phyloP scores from a whole-genome alignment of 306 rosid species.

The Cicer bijugum region DNA sequence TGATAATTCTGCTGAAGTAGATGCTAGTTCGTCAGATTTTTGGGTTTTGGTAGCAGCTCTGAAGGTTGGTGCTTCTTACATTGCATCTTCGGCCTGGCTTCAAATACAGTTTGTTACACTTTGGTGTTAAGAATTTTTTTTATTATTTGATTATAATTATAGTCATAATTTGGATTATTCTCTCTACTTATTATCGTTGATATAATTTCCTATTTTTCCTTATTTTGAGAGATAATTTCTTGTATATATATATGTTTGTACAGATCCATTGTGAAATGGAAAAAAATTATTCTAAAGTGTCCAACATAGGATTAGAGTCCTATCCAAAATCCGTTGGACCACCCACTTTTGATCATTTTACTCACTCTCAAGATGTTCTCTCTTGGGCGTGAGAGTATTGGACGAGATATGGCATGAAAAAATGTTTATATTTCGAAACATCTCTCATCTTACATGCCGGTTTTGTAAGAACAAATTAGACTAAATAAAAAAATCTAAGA shows the following conservation, averaged over 20 bases:
- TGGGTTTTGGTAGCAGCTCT: constrained; percentile 96
- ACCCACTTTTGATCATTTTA: not conserved
- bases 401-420: not conserved
- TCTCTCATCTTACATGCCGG: not conserved
- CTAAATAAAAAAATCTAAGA: not conserved
- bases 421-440: not conserved
- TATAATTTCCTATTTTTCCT: not conserved
- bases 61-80: constrained; percentile 66
- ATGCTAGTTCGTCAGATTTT: constrained; percentile 80
- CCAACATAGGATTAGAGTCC: not conserved
- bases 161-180: constrained; percentile 1
- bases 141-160: not conserved
- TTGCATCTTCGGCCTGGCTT: constrained; percentile 27
- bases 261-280: not conserved
- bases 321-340: not conserved
- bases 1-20: constrained; percentile 76
- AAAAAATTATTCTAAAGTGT: not conserved
- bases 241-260: not conserved
- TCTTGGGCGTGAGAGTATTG: not conserved
- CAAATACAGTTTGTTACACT: constrained; percentile 26
- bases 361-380: not conserved
- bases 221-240: not conserved
- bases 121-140: constrained; percentile 1
- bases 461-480: not conserved
- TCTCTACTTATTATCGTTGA: not conserved